Base-by-base conservation (phyloP, 2,329 filamentous ascomycete species). In the Epichloe glyceriae region DNA sequence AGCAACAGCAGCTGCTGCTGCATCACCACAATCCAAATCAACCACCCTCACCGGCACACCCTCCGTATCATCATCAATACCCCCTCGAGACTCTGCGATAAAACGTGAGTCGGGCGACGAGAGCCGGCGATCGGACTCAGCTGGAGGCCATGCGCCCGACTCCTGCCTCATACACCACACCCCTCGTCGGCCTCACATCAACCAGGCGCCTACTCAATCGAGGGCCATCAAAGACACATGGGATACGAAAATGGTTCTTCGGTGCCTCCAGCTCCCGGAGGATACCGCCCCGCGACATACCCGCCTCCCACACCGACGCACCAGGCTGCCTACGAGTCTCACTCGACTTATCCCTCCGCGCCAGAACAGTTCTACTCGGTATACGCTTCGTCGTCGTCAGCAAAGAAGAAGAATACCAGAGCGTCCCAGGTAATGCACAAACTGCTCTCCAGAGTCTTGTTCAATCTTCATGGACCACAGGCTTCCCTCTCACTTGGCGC, bases 381-480 rank as follows among this genome's bases (percentile, higher is more conserved):
- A 7, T 74, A 74, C 53, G 61, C 71, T 4, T 65, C 73, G 5
- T 67, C 67, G 3, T 68, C 70, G 4, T 58, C 62, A 15, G 58
- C 63, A 5, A 80, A 82, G 63, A 74, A 79, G 60, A 83, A 83
- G 67, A 78, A 79, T n/a, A 80, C 80, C 48, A 71, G 80, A 58
- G 80, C 80, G 33, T 81, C 80, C 8, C 80, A 83, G 73, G 79
- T 82, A 66, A 45, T 43, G 6, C 33, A 14, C 6, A 7, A 47
- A 4, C 8, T 41, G 38, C 26, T 40, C 35, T 46, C 10, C 17
- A 15, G 14, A 40, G 15, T 40, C 10, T 26, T 46, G 19, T 44
- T 40, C 30, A 15, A 26, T 20, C 15, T 33, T 20, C 15, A 14
- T 17, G 11, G 11, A 46, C 30, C 30, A 46, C 33, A 10, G 12